These are phyloP conservation scores for Schizophyllum amplum DNA, from an alignment of 1,284 basidiomycete species.

Conservation along the genomic window DNA sequence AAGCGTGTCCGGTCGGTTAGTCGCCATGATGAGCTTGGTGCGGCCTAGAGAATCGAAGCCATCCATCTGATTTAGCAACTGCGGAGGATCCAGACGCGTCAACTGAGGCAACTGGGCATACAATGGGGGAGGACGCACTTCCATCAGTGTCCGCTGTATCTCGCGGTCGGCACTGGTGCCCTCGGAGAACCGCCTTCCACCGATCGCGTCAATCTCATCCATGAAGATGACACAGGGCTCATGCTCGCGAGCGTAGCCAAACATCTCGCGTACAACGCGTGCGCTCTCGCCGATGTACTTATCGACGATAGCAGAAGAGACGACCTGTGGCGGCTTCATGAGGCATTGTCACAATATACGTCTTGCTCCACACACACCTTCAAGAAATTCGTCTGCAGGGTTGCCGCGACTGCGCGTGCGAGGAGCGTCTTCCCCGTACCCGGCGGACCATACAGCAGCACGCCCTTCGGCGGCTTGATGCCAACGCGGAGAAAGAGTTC, in stretches of 20 bases:
- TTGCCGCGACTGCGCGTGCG: conserved; percentile 93
- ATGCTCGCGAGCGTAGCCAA: conserved; percentile 94
- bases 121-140: conserved; percentile 41
- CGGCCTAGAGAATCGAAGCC: conserved; percentile 95
- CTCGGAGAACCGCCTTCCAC: conserved; percentile 94
- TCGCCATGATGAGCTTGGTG: conserved; percentile 99
- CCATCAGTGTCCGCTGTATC: conserved; percentile 98
- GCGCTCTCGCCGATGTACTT: conserved; percentile 99
- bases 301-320: conserved; percentile 98
- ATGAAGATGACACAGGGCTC: conserved; percentile 99
- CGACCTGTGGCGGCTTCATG: conserved; percentile 40
- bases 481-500: conserved; percentile 95
- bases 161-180: conserved; percentile 98
- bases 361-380: conserved; percentile 33
- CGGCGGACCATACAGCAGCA: conserved; percentile 88
- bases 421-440: conserved; percentile 96
- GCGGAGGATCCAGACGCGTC: neutral
- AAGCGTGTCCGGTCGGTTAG: conserved; percentile 93
- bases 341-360: neutral
- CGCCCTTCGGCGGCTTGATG: conserved; percentile 93
- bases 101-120: neutral
- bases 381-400: conserved; percentile 93
- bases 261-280: conserved; percentile 95
- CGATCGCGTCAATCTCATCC: conserved; percentile 99
- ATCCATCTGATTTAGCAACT: conserved; percentile 99